These are phyloP conservation scores for Shiraia sp. DNA, from an alignment of 2,329 filamentous ascomycete species.

Conservation along the genomic window DNA sequence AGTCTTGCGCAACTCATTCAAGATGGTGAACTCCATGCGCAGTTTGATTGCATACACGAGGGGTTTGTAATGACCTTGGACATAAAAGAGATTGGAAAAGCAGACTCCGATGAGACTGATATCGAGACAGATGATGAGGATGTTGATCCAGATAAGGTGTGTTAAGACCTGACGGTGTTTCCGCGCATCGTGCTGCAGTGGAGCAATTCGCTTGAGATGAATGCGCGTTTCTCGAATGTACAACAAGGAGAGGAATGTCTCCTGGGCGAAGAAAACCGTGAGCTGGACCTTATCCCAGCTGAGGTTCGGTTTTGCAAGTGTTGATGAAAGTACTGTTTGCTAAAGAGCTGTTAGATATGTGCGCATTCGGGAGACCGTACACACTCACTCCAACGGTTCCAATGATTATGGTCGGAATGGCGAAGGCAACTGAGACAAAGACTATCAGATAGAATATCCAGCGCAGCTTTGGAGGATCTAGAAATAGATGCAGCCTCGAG, in stretches of 20 bases:
- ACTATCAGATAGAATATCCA: slow-evolving; percentile 59
- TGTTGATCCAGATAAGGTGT: slow-evolving; percentile 40
- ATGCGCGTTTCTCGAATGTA: slow-evolving; percentile 57
- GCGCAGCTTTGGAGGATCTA: slow-evolving; percentile 39
- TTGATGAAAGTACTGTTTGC: no score
- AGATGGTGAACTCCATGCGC: slow-evolving; percentile 56
- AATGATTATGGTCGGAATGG: slow-evolving; percentile 56
- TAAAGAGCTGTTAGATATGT: no score
- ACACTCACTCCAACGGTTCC: slow-evolving; percentile 51
- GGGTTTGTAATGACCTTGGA: slow-evolving; percentile 38
- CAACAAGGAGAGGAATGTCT: slow-evolving; percentile 40
- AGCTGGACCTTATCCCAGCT: slow-evolving; percentile 43
- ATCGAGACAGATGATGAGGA: slow-evolving; percentile 43
- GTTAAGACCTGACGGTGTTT: slow-evolving; percentile 6
- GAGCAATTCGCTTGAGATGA: slow-evolving; percentile 25
- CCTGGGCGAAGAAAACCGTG: slow-evolving; percentile 43
- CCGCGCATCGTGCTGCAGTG: background rate
- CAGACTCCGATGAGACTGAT: slow-evolving; percentile 40
- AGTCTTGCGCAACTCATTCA: slow-evolving; percentile 46
- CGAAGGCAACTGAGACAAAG: slow-evolving; percentile 53
- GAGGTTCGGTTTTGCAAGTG: no score
- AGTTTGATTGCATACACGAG: slow-evolving; percentile 49
- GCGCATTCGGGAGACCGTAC: background rate
- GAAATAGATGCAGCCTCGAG: slow-evolving; percentile 61
- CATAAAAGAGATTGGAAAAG: slow-evolving; percentile 38